Percentiles rank a stretch among this genome's conserved stretches.
phyloP scores from a whole-genome alignment of 2,329 filamentous ascomycete genomes.

The Emydomyces testavorans region DNA sequence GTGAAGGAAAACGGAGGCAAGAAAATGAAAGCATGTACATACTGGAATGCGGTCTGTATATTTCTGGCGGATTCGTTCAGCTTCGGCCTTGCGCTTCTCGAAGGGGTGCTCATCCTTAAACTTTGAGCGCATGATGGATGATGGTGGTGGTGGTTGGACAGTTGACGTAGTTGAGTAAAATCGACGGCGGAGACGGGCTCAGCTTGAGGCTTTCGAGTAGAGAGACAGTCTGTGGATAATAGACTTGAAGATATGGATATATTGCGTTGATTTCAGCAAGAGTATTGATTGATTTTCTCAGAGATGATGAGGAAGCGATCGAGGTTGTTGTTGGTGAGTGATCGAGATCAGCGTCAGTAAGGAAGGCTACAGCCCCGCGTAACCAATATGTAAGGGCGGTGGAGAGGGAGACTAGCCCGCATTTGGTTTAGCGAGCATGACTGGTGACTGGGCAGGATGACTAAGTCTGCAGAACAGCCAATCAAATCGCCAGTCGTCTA shows the following conservation, averaged over 20 bases:
- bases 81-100: conserved; percentile 99
- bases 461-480: conserved; percentile 14
- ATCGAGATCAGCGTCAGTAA: neutral
- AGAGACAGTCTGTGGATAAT: neutral
- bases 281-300: neutral
- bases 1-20: neutral
- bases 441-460: conserved; percentile 13
- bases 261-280: neutral
- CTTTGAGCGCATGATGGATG: conserved; percentile 80
- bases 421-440: conserved; percentile 5
- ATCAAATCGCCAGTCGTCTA: neutral
- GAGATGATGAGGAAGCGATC: too few relatives aligned
- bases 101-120: conserved; percentile 99
- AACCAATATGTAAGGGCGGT: conserved; percentile 16
- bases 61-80: conserved; percentile 97
- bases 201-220: neutral
- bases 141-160: conserved; percentile 10
- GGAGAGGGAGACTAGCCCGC: conserved; percentile 13
- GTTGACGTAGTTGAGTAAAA: conserved; percentile 10
- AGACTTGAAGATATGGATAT: neutral
- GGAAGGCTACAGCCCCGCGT: conserved; percentile 23
- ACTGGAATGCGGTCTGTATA: conserved; percentile 97
- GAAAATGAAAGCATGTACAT: conserved; percentile 36
- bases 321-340: too few relatives aligned
- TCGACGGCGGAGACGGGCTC: conserved; percentile 15